Evolutionary conservation across 2,329 filamentous ascomycete species (phyloP).

Genomic region (Trichoderma sp.): DNA sequence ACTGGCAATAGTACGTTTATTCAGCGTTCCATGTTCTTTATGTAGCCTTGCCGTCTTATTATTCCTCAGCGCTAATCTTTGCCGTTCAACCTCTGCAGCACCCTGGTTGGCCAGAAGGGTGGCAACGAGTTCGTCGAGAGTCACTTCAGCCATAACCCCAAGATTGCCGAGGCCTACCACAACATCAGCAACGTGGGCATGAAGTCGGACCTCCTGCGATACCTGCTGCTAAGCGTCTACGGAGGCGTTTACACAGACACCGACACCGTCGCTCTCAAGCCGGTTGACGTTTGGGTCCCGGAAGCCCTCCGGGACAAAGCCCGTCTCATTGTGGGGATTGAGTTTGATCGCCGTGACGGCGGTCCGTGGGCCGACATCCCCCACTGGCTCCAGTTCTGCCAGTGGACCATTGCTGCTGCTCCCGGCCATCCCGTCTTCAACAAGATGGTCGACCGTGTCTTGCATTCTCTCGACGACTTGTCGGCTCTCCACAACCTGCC

Average conservation of each 20-base stretch:
- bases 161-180: constrained; percentile 24
- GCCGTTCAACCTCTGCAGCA: constrained; percentile 16
- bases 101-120: constrained; percentile 27
- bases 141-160: constrained; percentile 18
- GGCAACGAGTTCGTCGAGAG: constrained; percentile 28
- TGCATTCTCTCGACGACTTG: constrained; percentile 25
- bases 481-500: constrained; percentile 4
- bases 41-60: background rate
- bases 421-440: constrained; percentile 33
- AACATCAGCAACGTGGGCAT: constrained; percentile 25
- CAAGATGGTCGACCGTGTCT: constrained; percentile 19
- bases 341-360: constrained; percentile 32
- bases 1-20: constrained; percentile 10
- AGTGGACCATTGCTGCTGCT: constrained; percentile 36
- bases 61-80: background rate
- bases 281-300: constrained; percentile 39
- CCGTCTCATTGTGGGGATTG: constrained; percentile 29
- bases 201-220: constrained; percentile 32
- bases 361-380: constrained; percentile 29
- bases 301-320: background rate
- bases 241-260: constrained; percentile 56
- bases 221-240: constrained; percentile 29
- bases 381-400: constrained; percentile 34
- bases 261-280: constrained; percentile 54
- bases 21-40: background rate